Base-by-base conservation (phyloP, 192 early-diverging fungal species). In the Obelidium mucronatum region DNA sequence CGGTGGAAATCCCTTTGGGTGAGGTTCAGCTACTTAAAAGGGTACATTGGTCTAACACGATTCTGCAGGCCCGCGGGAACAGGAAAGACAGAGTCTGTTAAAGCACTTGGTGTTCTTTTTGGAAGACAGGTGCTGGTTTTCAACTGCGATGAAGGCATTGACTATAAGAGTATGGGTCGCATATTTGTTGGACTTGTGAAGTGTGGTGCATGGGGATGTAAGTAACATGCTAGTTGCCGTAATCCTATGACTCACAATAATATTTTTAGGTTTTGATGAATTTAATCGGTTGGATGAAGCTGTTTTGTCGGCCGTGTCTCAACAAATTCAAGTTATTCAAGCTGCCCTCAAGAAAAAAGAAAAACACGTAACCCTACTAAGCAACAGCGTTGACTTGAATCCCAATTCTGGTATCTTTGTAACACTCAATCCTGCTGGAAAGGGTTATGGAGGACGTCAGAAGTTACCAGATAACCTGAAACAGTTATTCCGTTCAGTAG, bases 81-180 rank as follows among this genome's bases (percentile, higher is more conserved):
- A 2, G 88, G 88, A 40, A 89, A 89, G 66, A 89, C 88, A 1
- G 87, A 89, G 65, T 89, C 87, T 0, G 87, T 89, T 0, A 89
- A 89, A 71, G 87, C 87, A 1, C 71, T 88, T 0, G 88, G 86
- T 2, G 83, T 83, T 26, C 69, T 89, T 22, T 87, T 89, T 75
- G 88, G 88, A 60, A 55, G 88, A 48, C 88, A 89, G 75, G 86
- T 88, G 1, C 80, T 89, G 1, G 88, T 89, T 15, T 89, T 89
- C 76, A 89, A 89, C 74, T 89, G 88, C 71, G 88, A 89, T 58
- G 88, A 89, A 77, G 88, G 88, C 2, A 88, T 89, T 52, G 88
- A 89, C 69, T 89, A 89, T 75, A 88, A 89, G 63, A 87, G 85
- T 63, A 89, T 89, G 85, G 88, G 87, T 2, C 28, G 88, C 37